Evolutionary conservation across 2,329 filamentous ascomycete species (phyloP), one percentile per base, ranked within the genome.

Genomic region (Verticillium dahliae): DNA sequence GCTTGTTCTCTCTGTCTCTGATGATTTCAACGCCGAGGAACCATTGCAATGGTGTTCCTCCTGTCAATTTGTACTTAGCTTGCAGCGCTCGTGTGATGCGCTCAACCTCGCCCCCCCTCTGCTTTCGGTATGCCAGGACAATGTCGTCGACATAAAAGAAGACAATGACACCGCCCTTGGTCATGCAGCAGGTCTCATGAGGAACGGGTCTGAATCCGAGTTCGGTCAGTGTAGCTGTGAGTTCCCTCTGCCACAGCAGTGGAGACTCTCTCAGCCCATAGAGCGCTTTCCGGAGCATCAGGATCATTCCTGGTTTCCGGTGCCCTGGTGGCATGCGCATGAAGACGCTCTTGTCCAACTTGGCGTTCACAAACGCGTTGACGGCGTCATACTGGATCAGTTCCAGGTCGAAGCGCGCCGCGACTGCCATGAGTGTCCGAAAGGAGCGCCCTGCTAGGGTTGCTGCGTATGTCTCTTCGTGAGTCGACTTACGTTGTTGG

Each of bases 131-230:
- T n/a, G 57, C 56, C 6, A 67, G n/a, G 31, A 63, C 59, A 41
- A 68, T 68, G 55, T 68, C 58, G 54, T 68, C 60, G n/a, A 67
- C 54, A 37, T 65, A 67, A 60, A 64, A 62, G 59, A 62, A 64
- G 50, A 66, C 56, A 34, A 66, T 59, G 34, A 66, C 58, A 33
- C 61, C 61, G 34, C 62, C 56, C 4, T 56, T 50, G 11, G 63
- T 60, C 14, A 58, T 57, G 33, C 56, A 61, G 55, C 59, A 65
- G 41, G 64, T 55, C 4, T 66, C 61, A 34, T 65, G 50, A 14
- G 59, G 35, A 6, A 64, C 27, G 10, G 50, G 54, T 3, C 54
- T 33, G 31, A 62, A 61, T 2, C 61, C 50, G 3, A 63, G 38
- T n/a, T n/a, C 35, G 4, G 38, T 35, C 6, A 65, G 60, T 9